phyloP scores from a whole-genome alignment of 768 basidiomycete genomes.

The Lactifluus piperatus region DNA sequence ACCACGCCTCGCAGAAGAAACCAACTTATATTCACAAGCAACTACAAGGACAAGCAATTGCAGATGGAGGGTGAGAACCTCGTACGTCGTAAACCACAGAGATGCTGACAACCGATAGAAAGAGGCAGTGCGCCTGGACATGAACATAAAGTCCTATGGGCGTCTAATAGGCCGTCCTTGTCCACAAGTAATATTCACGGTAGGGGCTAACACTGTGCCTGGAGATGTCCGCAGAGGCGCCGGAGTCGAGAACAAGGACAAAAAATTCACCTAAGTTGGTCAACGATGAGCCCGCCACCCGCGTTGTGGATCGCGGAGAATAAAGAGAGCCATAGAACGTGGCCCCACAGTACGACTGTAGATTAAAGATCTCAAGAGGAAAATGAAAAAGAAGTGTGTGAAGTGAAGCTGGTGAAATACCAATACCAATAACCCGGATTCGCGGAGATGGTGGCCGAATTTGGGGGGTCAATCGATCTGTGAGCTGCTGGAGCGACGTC shows the following conservation, averaged over 20 bases:
- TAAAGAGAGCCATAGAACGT: not conserved
- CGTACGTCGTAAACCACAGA: no score
- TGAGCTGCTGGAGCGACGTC: no score
- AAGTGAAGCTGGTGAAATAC: no score
- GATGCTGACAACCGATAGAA: not conserved
- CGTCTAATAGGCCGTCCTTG: not conserved
- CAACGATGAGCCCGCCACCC: not conserved
- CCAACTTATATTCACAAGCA: not conserved
- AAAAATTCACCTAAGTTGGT: not conserved
- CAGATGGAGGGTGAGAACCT: not conserved
- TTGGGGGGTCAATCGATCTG: no score
- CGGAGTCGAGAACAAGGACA: not conserved
- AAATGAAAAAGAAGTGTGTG: not conserved
- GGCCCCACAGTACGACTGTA: not conserved
- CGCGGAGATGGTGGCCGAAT: no score
- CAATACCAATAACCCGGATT: no score
- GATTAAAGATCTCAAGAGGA: not conserved
- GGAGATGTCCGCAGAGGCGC: not conserved
- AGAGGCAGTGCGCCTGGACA: not conserved
- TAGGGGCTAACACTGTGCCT: conserved; percentile 6
- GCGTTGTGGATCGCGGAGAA: not conserved
- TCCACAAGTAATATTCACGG: not conserved
- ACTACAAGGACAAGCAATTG: not conserved
- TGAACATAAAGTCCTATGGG: not conserved
- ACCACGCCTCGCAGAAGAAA: not conserved